Evolutionary conservation across 2,329 filamentous ascomycete genomes (phyloP).

Genomic region (Paecilomyces fulvus): DNA sequence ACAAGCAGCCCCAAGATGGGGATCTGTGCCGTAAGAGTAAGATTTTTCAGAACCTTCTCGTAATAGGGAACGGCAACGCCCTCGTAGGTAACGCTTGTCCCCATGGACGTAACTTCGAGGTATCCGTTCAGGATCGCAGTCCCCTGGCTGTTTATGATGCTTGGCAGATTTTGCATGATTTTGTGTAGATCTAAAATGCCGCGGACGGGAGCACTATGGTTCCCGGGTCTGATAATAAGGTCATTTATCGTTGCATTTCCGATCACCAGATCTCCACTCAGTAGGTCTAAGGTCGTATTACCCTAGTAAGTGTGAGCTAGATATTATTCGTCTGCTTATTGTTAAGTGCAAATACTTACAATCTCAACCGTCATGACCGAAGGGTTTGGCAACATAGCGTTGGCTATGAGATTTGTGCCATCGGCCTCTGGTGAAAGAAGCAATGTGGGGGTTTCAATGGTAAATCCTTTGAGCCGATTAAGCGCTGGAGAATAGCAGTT

Average conservation of each 20-base stretch:
- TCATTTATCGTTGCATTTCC: constrained; percentile 44
- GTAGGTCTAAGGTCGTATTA: constrained; percentile 46
- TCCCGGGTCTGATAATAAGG: constrained; percentile 46
- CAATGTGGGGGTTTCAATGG: constrained; percentile 39
- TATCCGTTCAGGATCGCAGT: constrained; percentile 17
- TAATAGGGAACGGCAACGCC: constrained; percentile 26
- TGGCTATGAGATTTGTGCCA: constrained; percentile 46
- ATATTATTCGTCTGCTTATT: not conserved
- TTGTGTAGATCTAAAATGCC: constrained; percentile 40
- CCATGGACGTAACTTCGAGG: constrained; percentile 18
- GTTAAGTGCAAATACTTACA: constrained; percentile 8
- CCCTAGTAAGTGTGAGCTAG: constrained; percentile 23
- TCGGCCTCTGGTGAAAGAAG: constrained; percentile 34
- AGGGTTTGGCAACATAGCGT: constrained; percentile 49
- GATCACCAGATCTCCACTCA: constrained; percentile 39
- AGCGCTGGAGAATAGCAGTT: constrained; percentile 35
- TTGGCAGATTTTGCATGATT: constrained; percentile 19
- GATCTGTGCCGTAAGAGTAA: constrained; percentile 21
- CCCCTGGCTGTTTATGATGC: constrained; percentile 17
- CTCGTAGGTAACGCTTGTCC: constrained; percentile 20
- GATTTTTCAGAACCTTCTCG: constrained; percentile 22
- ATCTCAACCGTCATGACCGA: constrained; percentile 48
- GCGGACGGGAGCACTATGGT: constrained; percentile 42
- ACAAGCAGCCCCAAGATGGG: constrained; percentile 17
- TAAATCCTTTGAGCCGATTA: constrained; percentile 43